Conservation (phyloP, 805 yeast species). For the Saturnispora dispora region DNA sequence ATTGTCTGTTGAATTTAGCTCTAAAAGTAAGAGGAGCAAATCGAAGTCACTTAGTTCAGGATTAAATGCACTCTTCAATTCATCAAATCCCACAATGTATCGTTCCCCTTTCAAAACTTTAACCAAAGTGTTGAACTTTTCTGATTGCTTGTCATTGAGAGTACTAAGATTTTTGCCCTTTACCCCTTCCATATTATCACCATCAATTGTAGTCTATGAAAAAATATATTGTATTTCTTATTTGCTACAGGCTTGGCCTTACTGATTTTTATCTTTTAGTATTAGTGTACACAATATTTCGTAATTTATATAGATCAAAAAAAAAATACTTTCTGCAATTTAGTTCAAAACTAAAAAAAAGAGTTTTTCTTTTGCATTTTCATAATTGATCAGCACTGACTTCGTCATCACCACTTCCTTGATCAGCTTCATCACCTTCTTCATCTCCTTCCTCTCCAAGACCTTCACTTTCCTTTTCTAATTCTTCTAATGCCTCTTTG, state of each 20-base stretch:
- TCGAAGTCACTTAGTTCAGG: not conserved
- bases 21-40: not conserved
- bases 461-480: constrained; percentile 4
- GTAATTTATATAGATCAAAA: not conserved
- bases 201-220: not conserved
- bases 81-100: not conserved
- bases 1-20: not conserved
- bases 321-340: not conserved
- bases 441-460: constrained; percentile 8
- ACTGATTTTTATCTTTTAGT: no score
- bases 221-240: not conserved
- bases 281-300: not conserved
- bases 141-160: not conserved
- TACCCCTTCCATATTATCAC: not conserved
- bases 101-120: not conserved
- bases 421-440: constrained; percentile 6
- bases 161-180: not conserved
- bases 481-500: constrained; percentile 13
- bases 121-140: not conserved
- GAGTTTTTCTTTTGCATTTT: not conserved
- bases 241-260: no score
- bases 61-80: not conserved
- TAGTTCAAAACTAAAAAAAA: not conserved
- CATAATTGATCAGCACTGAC: constrained; percentile 7
- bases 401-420: constrained; percentile 5